Base-by-base conservation (phyloP, 306 rosid genomes). In the Parietaria judaica region DNA sequence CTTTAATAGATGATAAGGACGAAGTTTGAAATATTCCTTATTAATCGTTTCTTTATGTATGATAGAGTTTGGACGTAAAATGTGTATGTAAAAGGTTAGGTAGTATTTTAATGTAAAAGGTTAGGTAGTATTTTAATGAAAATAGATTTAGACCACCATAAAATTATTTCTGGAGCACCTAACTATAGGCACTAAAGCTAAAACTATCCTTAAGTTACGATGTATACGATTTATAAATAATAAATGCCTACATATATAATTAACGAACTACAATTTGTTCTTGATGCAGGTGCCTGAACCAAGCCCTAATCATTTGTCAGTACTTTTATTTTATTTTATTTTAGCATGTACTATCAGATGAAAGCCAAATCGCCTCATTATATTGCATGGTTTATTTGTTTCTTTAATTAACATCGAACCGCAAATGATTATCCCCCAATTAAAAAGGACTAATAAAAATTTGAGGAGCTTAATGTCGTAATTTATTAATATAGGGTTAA, bases 141-240 rank as follows among this genome's bases (percentile, higher is more conserved):
- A 6, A 41, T 5, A 9, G 36, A 59, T 39, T 59, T 59, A 59
- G 49, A 41, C 63, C 63, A 39, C 63, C 63, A 59, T 59, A 39
- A 34, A 59, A 59, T 39, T 41, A 59, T 59, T 59, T 50, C 17
- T 59, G 38, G 50, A 14, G 14, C 60, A 58, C 37, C 39, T n/a
- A 37, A 39, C 31, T 23, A 23, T 58, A 58, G 34, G 49, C 7
- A 8, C 14, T 13, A 23, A 23, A 23, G 31, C 1, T 23, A 23
- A 23, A 23, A 23, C 2, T 23, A 23, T 23, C 2, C 31, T 23
- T 23, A 23, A 23, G 31, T 23, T 23, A 23, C 31, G 31, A 23
- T 23, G 31, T 23, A 23, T 23, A 23, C 31, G 1, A 23, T 23
- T 23, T 23, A 23, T 23, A 23, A 23, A 36, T 13, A 4, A 11